Evolutionary conservation across 495 filamentous ascomycete genomes (phyloP).

Genomic region (Penicillium taxi): DNA sequence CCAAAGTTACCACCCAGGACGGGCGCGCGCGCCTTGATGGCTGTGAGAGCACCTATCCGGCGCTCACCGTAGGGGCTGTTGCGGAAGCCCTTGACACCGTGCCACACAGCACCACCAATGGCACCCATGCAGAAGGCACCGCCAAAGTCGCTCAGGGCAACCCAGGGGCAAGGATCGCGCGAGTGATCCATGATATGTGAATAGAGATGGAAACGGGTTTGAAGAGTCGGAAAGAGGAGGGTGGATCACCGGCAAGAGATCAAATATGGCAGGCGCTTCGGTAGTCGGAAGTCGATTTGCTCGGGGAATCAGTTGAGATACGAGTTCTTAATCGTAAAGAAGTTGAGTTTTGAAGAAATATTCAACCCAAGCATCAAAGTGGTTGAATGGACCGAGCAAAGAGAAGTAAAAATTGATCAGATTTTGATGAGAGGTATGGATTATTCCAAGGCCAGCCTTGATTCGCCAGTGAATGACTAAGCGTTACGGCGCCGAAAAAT

Average conservation of each 20-base stretch:
- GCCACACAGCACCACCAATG: constrained; percentile 93
- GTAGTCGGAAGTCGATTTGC: too few species aligned
- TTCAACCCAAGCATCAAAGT: too few species aligned
- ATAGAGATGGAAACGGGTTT: constrained; percentile 6
- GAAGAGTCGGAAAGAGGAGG: constrained; percentile 3
- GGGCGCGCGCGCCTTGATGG: constrained; percentile 92
- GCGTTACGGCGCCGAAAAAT: constrained; percentile 32
- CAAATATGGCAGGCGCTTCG: too few species aligned
- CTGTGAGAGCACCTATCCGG: constrained; percentile 89
- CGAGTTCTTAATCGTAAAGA: too few species aligned
- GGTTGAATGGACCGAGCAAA: too few species aligned
- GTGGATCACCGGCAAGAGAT: too few species aligned
- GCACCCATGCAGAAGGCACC: constrained; percentile 95
- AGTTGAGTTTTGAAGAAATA: too few species aligned
- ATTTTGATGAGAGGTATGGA: constrained; percentile 8
- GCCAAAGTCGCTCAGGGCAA: constrained; percentile 91
- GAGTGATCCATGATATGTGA: constrained; percentile 74
- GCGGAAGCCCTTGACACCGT: constrained; percentile 93
- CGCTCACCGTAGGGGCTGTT: constrained; percentile 89
- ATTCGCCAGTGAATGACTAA: constrained; percentile 39
- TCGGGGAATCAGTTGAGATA: too few species aligned
- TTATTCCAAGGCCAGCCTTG: constrained; percentile 31
- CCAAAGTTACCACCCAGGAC: constrained; percentile 97
- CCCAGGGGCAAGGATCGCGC: constrained; percentile 93
- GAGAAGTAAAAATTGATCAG: neutral